phyloP scores from a whole-genome alignment of 208 protist species.

The Phytomonas serpens region DNA sequence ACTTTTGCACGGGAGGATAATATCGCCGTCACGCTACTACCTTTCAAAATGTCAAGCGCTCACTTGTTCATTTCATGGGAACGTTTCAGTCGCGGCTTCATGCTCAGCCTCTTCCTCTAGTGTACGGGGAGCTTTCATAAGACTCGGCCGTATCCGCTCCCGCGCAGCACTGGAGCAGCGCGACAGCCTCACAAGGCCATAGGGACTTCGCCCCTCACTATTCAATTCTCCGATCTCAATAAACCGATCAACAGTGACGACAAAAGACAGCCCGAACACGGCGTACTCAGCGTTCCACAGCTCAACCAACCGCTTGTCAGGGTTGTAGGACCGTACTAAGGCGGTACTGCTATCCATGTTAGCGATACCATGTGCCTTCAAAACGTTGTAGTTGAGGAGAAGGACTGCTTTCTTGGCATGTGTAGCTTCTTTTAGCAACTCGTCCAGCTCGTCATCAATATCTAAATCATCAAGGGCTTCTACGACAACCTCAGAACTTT shows the following conservation, averaged over 20 bases:
- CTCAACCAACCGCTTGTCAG: constrained; percentile 49
- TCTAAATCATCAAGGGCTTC: constrained; percentile 72
- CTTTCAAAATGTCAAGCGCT: background rate
- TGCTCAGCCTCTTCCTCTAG: constrained; percentile 39
- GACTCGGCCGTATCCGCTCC: constrained; percentile 21
- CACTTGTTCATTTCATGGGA: constrained; percentile 9
- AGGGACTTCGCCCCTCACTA: constrained; percentile 63
- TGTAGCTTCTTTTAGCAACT: constrained; percentile 58
- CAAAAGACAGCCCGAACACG: constrained; percentile 64
- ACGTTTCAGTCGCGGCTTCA: constrained; percentile 11
- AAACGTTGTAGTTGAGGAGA: constrained; percentile 78
- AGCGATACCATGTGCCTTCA: constrained; percentile 42
- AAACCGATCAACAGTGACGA: constrained; percentile 44
- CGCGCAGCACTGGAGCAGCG: constrained; percentile 15
- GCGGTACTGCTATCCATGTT: constrained; percentile 67
- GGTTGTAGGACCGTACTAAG: constrained; percentile 68
- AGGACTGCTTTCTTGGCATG: constrained; percentile 43
- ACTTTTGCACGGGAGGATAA: background rate
- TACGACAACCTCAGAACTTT: constrained; percentile 25
- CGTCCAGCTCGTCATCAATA: constrained; percentile 53
- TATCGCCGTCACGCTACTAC: background rate
- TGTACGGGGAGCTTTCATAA: constrained; percentile 39
- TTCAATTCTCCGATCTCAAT: constrained; percentile 73
- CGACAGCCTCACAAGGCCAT: constrained; percentile 65
- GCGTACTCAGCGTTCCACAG: constrained; percentile 79